Conservation (phyloP, 2,329 filamentous ascomycete species). For the Pyricularia pennisetigena region DNA sequence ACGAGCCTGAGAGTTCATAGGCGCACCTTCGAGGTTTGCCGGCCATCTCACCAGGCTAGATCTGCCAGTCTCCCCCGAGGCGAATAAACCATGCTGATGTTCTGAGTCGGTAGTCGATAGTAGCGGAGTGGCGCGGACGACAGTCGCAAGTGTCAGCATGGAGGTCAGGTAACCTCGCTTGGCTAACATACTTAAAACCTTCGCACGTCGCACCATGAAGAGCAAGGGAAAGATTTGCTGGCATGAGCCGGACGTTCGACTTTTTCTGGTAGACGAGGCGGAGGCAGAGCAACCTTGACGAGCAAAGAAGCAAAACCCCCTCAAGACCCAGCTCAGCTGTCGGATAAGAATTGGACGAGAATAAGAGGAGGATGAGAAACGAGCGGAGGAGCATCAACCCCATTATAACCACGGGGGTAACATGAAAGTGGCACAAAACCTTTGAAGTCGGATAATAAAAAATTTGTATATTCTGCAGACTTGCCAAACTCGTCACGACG, state of each 20-base stretch:
- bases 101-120: neutral
- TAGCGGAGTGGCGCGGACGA: neutral
- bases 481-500: neutral
- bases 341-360: neutral
- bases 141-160: neutral
- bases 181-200: neutral
- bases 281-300: neutral
- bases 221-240: neutral
- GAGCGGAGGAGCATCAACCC: neutral
- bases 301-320: constrained; percentile 1
- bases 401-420: neutral
- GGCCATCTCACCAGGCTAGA: neutral
- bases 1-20: neutral
- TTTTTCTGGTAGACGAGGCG: neutral
- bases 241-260: neutral
- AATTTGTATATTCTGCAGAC: neutral
- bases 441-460: neutral
- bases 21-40: neutral
- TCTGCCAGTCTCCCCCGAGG: neutral
- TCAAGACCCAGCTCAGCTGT: neutral
- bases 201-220: neutral
- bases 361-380: neutral
- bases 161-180: neutral
- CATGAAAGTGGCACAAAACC: neutral
- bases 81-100: neutral